Evolutionary conservation across 352 stramenopile genomes (phyloP), one percentile per base, ranked within the genome.

Genomic region (Globisporangium nagaii): DNA sequence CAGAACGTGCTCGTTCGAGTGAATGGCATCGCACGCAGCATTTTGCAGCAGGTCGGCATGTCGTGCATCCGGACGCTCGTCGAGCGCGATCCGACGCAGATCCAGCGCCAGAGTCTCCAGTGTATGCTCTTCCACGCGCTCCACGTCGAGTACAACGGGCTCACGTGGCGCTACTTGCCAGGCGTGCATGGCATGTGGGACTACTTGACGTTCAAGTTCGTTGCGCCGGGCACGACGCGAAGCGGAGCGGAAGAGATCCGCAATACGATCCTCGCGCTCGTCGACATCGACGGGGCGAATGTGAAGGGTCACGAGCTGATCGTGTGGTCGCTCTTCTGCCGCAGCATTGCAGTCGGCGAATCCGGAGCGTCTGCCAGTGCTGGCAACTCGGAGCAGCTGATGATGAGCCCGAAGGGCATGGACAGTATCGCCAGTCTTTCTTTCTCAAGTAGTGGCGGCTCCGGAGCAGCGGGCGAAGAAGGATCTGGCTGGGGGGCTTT

Each of bases 41-140:
- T 92, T 17, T 48, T 94, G 15, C 82, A 90, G 59, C 77, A 81
- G 57, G 68, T 91, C 30, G 73, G 64, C 6, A 62, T 92, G 51
- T 88, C 82, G 10, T 92, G 82, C 44, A 66, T 94, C 46, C 79
- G 82, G 6, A 91, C 84, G 5, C 68, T 94, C 1, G 76, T 87
- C 11, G 84, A 94, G 62, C 74, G 82, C 13, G 80, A 94, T 36
- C 79, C 84, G 20, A 50, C 61, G 3, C 66, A 90, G 19, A 86
- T 93, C 64, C 70, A 65, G 11, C 63, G 65, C 15, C 66, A 85
- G 28, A 79, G 76, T 42, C 44, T 93, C 7, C 77, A 86, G 35
- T 85, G 78, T 56, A 53, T 89, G 25, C 62, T 94, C 7, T 93
- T 92, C 63, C 80, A 83, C 34, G 82, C 82, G 31, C 73, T 94